phyloP scores from a whole-genome alignment of 2,329 filamentous ascomycete species.

The Alternaria consortialis region DNA sequence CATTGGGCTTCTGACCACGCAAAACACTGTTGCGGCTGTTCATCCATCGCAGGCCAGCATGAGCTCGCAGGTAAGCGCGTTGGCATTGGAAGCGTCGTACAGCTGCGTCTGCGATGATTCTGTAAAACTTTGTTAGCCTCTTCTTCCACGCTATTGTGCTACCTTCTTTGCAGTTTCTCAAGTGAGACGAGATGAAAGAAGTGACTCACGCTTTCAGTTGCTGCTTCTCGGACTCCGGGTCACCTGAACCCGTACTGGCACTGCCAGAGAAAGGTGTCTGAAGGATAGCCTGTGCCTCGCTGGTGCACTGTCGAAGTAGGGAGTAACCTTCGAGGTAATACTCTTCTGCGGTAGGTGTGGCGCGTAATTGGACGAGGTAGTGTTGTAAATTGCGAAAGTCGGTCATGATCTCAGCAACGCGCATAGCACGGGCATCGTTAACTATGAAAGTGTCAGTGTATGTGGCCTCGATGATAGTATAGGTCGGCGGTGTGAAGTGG shows the following conservation, averaged over 20 bases:
- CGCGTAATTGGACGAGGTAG: slow-evolving; percentile 65
- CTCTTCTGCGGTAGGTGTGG: slow-evolving; percentile 62
- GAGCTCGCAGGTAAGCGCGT: slow-evolving; percentile 66
- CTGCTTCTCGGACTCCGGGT: slow-evolving; percentile 64
- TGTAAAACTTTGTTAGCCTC: slow-evolving; percentile 45
- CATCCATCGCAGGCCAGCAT: slow-evolving; percentile 67
- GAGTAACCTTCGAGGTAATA: slow-evolving; percentile 67
- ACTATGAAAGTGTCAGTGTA: slow-evolving; percentile 54
- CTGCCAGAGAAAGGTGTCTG: slow-evolving; percentile 61
- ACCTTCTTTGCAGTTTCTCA: neutral
- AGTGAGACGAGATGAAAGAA: neutral
- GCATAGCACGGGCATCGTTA: slow-evolving; percentile 70
- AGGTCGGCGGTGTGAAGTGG: neutral
- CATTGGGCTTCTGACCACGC: slow-evolving; percentile 59
- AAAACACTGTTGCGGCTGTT: slow-evolving; percentile 62
- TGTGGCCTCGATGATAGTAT: neutral
- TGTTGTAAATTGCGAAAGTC: slow-evolving; percentile 70
- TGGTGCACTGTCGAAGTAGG: slow-evolving; percentile 64
- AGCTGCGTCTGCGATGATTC: slow-evolving; percentile 68
- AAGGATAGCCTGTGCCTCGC: slow-evolving; percentile 64
- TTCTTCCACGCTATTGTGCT: neutral
- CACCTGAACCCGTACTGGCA: slow-evolving; percentile 53
- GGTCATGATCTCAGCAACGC: slow-evolving; percentile 69
- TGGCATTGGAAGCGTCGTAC: slow-evolving; percentile 69
- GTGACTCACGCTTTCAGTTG: slow-evolving; percentile 64